Evolutionary conservation across 2,329 filamentous ascomycete genomes (phyloP).

Genomic region (Lecanicillium sp.): DNA sequence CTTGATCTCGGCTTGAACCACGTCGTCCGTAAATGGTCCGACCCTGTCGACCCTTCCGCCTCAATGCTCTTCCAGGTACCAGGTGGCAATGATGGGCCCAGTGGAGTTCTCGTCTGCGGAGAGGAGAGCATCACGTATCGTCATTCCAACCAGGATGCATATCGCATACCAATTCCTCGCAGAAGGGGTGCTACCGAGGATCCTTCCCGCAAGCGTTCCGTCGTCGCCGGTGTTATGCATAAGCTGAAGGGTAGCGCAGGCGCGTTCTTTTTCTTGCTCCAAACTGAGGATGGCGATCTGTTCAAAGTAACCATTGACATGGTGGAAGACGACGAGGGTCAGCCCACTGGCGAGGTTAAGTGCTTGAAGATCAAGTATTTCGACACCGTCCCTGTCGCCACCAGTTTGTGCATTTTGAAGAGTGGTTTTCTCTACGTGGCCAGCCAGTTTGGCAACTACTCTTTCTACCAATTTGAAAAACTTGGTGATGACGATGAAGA

Average conservation of each 20-base stretch:
- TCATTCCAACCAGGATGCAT: conserved; percentile 89
- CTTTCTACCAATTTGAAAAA: conserved; percentile 96
- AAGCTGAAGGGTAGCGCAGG: conserved; percentile 75
- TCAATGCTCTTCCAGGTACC: conserved; percentile 92
- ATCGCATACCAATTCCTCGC: conserved; percentile 82
- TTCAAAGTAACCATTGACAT: conserved; percentile 96
- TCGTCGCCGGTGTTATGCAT: conserved; percentile 92
- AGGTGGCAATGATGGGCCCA: conserved; percentile 86
- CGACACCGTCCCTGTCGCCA: conserved; percentile 84
- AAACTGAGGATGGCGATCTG: conserved; percentile 95
- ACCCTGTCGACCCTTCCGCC: conserved; percentile 82
- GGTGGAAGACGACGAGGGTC: conserved; percentile 69
- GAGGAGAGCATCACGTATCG: conserved; percentile 94
- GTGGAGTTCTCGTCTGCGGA: conserved; percentile 88
- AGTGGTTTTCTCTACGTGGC: conserved; percentile 92
- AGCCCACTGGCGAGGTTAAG: conserved; percentile 71
- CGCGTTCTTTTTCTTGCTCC: conserved; percentile 93
- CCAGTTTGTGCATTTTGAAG: conserved; percentile 84
- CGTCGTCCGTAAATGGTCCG: conserved; percentile 93
- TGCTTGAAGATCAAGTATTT: conserved; percentile 94
- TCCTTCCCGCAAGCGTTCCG: conserved; percentile 77
- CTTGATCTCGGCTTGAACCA: conserved; percentile 95
- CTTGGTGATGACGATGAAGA: conserved; percentile 93
- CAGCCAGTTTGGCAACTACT: conserved; percentile 85
- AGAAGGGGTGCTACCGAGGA: conserved; percentile 84